Evolutionary conservation across 495 filamentous ascomycete genomes (phyloP).

Genomic region (Polyplosphaeria fusca): DNA sequence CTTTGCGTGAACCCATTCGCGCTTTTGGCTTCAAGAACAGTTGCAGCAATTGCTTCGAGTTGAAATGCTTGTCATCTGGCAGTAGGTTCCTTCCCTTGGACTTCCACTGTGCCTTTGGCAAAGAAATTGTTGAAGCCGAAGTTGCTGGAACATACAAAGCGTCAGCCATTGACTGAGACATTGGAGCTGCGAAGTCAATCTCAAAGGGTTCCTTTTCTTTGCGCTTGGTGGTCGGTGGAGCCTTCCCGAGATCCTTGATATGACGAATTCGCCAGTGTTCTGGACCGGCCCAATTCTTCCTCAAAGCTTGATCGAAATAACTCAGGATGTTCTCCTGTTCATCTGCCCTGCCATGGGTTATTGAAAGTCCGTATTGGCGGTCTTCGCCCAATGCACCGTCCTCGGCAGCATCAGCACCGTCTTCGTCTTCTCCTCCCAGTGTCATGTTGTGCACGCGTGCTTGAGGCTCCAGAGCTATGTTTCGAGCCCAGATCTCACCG

Average conservation of each 20-base stretch:
- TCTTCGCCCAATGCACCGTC: slow-evolving; percentile 57
- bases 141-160: slow-evolving; percentile 79
- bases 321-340: slow-evolving; percentile 89
- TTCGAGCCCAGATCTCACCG: slow-evolving; percentile 65
- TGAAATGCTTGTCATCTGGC: slow-evolving; percentile 98
- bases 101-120: slow-evolving; percentile 92
- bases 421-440: slow-evolving; percentile 54
- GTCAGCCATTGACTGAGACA: slow-evolving; percentile 69
- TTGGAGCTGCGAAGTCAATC: slow-evolving; percentile 78
- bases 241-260: slow-evolving; percentile 78
- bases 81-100: slow-evolving; percentile 89
- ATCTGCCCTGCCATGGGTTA: slow-evolving; percentile 59
- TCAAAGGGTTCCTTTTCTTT: slow-evolving; percentile 97
- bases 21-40: slow-evolving; percentile 95
- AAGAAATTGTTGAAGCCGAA: slow-evolving; percentile 73
- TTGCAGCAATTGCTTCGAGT: slow-evolving; percentile 80
- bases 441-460: slow-evolving; percentile 49
- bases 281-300: slow-evolving; percentile 97
- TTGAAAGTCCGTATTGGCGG: slow-evolving; percentile 66
- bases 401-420: slow-evolving; percentile 29
- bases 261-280: slow-evolving; percentile 97
- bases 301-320: slow-evolving; percentile 93
- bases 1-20: slow-evolving; percentile 59
- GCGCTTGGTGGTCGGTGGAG: slow-evolving; percentile 53
- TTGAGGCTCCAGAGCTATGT: slow-evolving; percentile 61